Evolutionary conservation across 1,139 yeast genomes (phyloP), one percentile per base, ranked within the genome.

Genomic region (Sporopachydermia cereana): DNA sequence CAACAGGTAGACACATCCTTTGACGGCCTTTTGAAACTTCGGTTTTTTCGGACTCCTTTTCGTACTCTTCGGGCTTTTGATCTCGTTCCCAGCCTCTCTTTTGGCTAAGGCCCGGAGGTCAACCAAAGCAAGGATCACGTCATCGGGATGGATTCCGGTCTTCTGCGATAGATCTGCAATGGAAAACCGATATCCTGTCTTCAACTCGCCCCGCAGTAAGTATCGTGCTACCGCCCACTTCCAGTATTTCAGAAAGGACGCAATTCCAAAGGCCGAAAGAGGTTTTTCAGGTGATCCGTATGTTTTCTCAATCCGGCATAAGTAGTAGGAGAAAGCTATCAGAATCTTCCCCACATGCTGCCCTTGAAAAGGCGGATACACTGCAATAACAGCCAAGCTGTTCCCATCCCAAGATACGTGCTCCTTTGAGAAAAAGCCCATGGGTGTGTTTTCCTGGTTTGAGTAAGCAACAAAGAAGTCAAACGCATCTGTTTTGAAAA

Each of bases 361-460:
- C 47, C 86, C 69, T 58, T 91, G 98, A 58, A 78, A 91, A 1
- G 96, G 96, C 0, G 98, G 98, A 51, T 91, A 84, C 2, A 86
- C 77, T 53, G 94, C 72, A 22, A 91, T 84, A 58, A 97, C 91
- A 1, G 96, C 96, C 44, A 91, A 66, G 58, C 91, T 91, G 57
- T 88, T 84, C 47, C 76, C 74, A 47, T 85, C 93, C 77, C 89
- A 85, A 0, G 96, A 80, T 1, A 83, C 68, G 42, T 82, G 64
- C 57, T 91, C 98, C 53, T 85, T 84, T 21, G 96, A 88, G 56
- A 86, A 91, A 58, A 86, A 91, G 1, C 97, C 98, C 82, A 88
- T 77, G 4, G 93, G 88, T 43, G 69, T 57, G 45, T 22, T 36
- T 5, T 42, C 54, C 51, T 44, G 9, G 58, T 60, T 24, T 31